Conservation (phyloP, 2,329 filamentous ascomycete species). For the Nothophaeocryptopus gaeumannii region DNA sequence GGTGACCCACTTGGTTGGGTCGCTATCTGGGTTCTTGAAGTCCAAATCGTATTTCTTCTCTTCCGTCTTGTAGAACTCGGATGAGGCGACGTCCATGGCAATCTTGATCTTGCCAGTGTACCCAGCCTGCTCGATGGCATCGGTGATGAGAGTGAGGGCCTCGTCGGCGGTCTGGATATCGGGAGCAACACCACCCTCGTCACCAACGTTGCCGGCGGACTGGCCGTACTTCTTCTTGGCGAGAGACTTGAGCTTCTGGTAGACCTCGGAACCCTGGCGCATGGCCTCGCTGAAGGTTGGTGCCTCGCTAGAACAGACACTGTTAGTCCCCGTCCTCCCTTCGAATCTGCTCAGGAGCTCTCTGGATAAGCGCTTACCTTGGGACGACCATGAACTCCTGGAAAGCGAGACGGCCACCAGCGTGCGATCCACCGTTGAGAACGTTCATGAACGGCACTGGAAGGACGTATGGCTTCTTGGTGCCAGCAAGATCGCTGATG, state of each 20-base stretch:
- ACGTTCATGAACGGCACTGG: slow-evolving; percentile 60
- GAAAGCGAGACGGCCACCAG: slow-evolving; percentile 78
- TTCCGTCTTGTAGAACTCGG: slow-evolving; percentile 96
- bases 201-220: slow-evolving; percentile 97
- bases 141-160: slow-evolving; percentile 92
- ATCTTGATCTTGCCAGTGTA: slow-evolving; percentile 97
- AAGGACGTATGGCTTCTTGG: slow-evolving; percentile 54
- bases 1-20: slow-evolving; percentile 95
- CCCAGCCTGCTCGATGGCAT: slow-evolving; percentile 89
- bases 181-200: slow-evolving; percentile 98
- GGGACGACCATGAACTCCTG: slow-evolving; percentile 58
- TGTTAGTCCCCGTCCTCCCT: slow-evolving; percentile 18
- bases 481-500: slow-evolving; percentile 53
- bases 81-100: slow-evolving; percentile 98
- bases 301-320: slow-evolving; percentile 46
- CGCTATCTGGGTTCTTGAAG: slow-evolving; percentile 99
- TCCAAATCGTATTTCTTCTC: slow-evolving; percentile 99
- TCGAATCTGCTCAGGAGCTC: background rate
- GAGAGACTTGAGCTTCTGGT: slow-evolving; percentile 93
- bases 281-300: slow-evolving; percentile 92
- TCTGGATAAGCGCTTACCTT: slow-evolving; percentile 34
- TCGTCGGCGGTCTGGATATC: slow-evolving; percentile 97
- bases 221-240: slow-evolving; percentile 99
- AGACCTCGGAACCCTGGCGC: slow-evolving; percentile 94
- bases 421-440: slow-evolving; percentile 77